Evolutionary conservation across 2,329 filamentous ascomycete genomes (phyloP), one percentile per base, ranked within the genome.

Genomic region (Monilinia aucupariae): DNA sequence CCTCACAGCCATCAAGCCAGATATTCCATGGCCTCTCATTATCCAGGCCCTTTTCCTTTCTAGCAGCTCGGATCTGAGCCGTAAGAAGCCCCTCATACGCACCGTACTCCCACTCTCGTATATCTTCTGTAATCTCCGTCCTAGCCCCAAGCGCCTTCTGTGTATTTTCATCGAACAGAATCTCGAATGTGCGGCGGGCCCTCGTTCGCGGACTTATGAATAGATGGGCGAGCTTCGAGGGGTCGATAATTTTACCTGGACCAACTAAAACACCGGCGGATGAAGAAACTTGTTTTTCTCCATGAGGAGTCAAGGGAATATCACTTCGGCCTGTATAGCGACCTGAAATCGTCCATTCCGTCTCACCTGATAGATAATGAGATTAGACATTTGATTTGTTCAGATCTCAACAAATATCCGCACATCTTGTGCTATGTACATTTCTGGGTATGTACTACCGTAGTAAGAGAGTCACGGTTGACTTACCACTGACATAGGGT

Each of bases 41-140:
- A 64, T 81, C 80, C 37, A 81, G 68, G 0, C 78, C 79, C 22
- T 72, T 70, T 69, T 71, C 74, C 66, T 71, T 75, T 50, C 68
- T 76, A 62, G 66, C 64, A 13, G 71, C 70, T 58, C 76, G 72
- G 60, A 82, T 82, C 68, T 81, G 75, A 10, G 73, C 69, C 1
- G 76, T 77, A 51, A 77, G 69, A 49, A 80, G 68, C 1, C 79
- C 80, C 68, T 82, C 80, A 65, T 82, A 82, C 37, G 71, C 66
- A 17, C 78, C 80, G 71, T 82, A 82, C 66, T 79, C 75, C 80
- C 80, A 82, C 69, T 82, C 80, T 1, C 78, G 75, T 45, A 82
- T 76, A 59, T 77, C 75, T 61, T 80, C 72, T 2, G 67, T 75
- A 13, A 78, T 74, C 59, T 77, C 77, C 3, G 66, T 64, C 51